Evolutionary conservation across 73 alveolate species (phyloP), one percentile per base, ranked within the genome.

Genomic region (Strombidium stylifer): DNA sequence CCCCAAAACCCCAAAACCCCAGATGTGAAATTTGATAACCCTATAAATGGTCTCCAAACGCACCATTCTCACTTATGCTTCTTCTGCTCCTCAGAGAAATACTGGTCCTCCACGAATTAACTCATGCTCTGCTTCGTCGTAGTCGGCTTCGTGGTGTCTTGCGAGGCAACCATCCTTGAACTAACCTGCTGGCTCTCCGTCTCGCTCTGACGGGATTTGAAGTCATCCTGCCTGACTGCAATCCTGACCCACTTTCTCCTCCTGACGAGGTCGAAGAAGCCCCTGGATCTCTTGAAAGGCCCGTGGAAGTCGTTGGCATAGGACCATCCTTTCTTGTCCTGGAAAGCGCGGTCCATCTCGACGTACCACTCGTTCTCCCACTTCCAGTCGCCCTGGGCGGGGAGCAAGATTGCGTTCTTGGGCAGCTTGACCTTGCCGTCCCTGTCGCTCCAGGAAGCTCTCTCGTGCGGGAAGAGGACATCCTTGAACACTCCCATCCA

Each of bases 321-420:
- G 2, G 62, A 30, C 78, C 78, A 64, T 3, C 78, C 78, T 10
- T 46, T 55, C 32, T 46, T 37, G 45, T 64, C 78, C 2, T 50
- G 41, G 66, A 64, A 64, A 12, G 41, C 78, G 8, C 66, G 78
- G 41, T 44, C 66, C 78, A 44, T 64, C 25, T 64, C 78, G 1
- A 64, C 78, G 45, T 64, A 54, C 78, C 78, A 64, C 5, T 44
- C 45, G 32, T 44, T 54, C 21, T 28, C 65, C 78, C 78, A 64
- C 20, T 46, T 65, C 78, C 78, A 64, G 21, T 42, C 14, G 11
- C 47, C 78, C 16, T 44, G 27, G 2, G 58, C 25, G 3, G 78
- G 78, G 12, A 64, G 45, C 31, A 44, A 44, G 37, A 64, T 44
- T 28, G 66, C 37, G 5, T 64, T 65, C 26, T 64, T 64, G 6